Evolutionary conservation across 2,329 filamentous ascomycete genomes (phyloP), one percentile per base, ranked within the genome.

Genomic region (Aspergillus sp.): DNA sequence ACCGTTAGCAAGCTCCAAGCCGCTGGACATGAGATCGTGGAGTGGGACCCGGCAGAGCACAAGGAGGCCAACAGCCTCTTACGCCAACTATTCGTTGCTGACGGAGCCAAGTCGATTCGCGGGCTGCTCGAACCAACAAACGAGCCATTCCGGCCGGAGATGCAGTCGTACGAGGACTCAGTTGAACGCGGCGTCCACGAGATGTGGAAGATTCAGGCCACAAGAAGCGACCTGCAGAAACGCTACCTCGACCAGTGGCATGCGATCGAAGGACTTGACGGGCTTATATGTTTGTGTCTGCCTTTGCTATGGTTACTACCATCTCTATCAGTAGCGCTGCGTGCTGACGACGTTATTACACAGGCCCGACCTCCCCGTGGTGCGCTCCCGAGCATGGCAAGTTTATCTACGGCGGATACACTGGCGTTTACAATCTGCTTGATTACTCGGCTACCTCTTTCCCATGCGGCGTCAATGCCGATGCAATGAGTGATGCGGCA

Each of bases 1-100:
- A 73, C 83, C 0, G 78, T 77, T 1, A 70, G 76, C 81, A 87
- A 35, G 69, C 88, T 50, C 72, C 86, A 2, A 80, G 84, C 2
- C 85, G 84, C 80, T 69, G 82, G 61, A 73, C 82, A 9, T 76
- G 78, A 58, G 77, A 80, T 70, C 15, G 55, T 71, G 15, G 61
- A 63, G 15, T 68, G 66, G 62, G 55, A 57, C 71, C 80, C 6
- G 37, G 63, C 1, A 68, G 57, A 54, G 1, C 58, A 64, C 21
- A 37, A 52, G 6, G 55, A 11, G 27, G 9, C 9, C 1, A 31
- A 31, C 0, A 31, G 45, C 9, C 45, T 54, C 11, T n/a, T 57
- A 31, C 1, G 39, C 55, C 7, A 25, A 57, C 0, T 52, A 71
- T 83, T 83, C 61, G 66, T 81, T 12, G 77, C 79, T 14, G 81